Base-by-base conservation (phyloP, 2,329 filamentous ascomycete species). In the Beauveria asiatica region DNA sequence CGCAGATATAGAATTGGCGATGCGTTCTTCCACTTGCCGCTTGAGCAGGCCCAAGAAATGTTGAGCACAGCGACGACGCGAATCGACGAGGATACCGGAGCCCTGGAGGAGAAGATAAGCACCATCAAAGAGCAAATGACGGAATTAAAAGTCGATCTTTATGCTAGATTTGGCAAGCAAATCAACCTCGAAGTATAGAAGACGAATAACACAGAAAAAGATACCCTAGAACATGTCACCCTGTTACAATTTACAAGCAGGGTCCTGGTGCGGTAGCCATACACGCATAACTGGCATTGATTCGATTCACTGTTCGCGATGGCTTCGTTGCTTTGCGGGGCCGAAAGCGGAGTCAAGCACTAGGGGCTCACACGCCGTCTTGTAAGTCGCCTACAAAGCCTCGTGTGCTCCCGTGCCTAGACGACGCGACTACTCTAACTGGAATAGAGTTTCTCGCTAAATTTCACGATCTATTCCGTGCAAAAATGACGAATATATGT, bases 1-100 rank as follows among this genome's bases (percentile, higher is more conserved):
- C 37, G 37, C 71, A 97, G 92, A 61, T 97, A 97, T 80, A 96
- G 96, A 76, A 90, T 99, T 61, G 94, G 94, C 65, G 94, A 97
- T 73, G 90, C 92, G 6, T 99, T 97, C 77, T 89, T 97, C 73
- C 89, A 91, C 62, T 77, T 99, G 57, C 87, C 89, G 9, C 82
- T 97, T 17, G 77, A 87, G 53, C 88, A 96, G 71, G 94, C 94
- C 2, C 91, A 97, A 70, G 87, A 93, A 66, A 83, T 97, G 75
- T 85, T 99, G 5, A 79, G 84, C 19, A 75, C 82, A 11, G 88
- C 90, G 6, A 87, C 86, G 6, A 80, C 86, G 63, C 83, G 81
- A 68, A 85, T 96, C 64, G 91, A 96, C 65, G 78, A 85, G 64
- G 89, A 95, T 59, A 88, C 96, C 17, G 79, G 81, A 21, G 80